Evolutionary conservation across 106 monocot genomes (phyloP).

Genomic region (Allium fistulosum): DNA sequence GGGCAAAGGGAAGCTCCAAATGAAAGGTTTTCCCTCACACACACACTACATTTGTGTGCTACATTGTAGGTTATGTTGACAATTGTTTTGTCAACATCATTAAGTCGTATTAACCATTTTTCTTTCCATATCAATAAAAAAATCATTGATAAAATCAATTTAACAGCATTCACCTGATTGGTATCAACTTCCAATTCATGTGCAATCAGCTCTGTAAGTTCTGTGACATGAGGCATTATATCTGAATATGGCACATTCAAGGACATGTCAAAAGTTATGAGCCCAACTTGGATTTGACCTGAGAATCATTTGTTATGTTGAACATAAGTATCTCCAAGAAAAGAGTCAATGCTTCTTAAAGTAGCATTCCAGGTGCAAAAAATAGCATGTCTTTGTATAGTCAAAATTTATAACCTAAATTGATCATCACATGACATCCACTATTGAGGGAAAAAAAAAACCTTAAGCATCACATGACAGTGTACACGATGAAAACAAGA

Average conservation of each 20-base stretch:
- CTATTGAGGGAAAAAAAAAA: too few relatives aligned
- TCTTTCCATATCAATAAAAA: too few relatives aligned
- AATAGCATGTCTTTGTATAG: neutral
- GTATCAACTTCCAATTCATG: constrained; percentile 62
- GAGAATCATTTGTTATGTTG: constrained; percentile 10
- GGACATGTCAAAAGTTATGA: constrained; percentile 75
- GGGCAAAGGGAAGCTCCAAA: too few relatives aligned
- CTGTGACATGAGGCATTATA: constrained; percentile 44
- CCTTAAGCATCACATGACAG: too few relatives aligned
- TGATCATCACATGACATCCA: too few relatives aligned
- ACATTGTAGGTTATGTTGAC: too few relatives aligned
- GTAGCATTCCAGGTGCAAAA: neutral
- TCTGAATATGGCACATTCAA: constrained; percentile 56
- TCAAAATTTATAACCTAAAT: too few relatives aligned
- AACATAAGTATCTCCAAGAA: neutral
- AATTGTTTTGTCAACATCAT: too few relatives aligned
- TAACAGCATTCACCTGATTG: constrained; percentile 46
- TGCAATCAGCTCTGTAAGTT: constrained; percentile 60
- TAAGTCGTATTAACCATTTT: too few relatives aligned
- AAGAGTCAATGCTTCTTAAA: neutral
- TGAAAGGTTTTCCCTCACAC: too few relatives aligned
- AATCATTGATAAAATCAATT: neutral
- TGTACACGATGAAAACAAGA: too few relatives aligned
- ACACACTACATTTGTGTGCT: too few relatives aligned
- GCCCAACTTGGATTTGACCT: constrained; percentile 67